These are phyloP conservation scores for Coemansia biformis DNA, from an alignment of 192 early-diverging fungal genomes.

Conservation along the genomic window DNA sequence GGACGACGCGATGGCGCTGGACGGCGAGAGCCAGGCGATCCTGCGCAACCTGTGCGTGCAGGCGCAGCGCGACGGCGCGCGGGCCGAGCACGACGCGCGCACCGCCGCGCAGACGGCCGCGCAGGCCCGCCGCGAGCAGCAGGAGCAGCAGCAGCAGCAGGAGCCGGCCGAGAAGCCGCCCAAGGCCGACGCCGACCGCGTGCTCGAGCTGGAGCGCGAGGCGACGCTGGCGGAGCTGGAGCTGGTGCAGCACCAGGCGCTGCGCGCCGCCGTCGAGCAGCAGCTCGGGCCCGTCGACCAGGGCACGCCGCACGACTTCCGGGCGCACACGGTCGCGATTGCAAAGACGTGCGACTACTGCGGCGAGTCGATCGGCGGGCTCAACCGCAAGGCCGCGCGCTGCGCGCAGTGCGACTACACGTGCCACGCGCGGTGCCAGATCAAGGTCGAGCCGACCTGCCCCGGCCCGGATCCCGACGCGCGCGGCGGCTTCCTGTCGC, in stretches of 20 bases:
- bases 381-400: conserved; percentile 32
- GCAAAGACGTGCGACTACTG: conserved; percentile 46
- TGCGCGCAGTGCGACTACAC: conserved; percentile 39
- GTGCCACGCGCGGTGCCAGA: conserved; percentile 45
- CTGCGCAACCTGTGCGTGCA: conserved; percentile 36
- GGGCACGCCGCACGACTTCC: conserved; percentile 41
- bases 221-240: conserved; percentile 38
- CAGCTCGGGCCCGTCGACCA: conserved; percentile 31
- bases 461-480: conserved; percentile 27
- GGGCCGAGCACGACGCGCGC: conserved; percentile 23
- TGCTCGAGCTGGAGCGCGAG: conserved; percentile 17
- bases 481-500: conserved; percentile 30
- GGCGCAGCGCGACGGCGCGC: conserved; percentile 14
- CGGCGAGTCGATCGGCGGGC: conserved; percentile 40
- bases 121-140: conserved; percentile 19
- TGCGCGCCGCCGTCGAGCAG: conserved; percentile 29
- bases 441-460: conserved; percentile 41
- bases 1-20: conserved; percentile 18
- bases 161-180: conserved; percentile 1
- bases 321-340: conserved; percentile 33
- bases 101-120: conserved; percentile 12
- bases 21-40: conserved; percentile 40
- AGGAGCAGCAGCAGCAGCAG: too few species aligned
- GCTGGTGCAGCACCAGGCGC: conserved; percentile 28
- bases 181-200: conserved; percentile 16